Conservation (phyloP, 306 rosid genomes). For the Cucurbita ficifolia region DNA sequence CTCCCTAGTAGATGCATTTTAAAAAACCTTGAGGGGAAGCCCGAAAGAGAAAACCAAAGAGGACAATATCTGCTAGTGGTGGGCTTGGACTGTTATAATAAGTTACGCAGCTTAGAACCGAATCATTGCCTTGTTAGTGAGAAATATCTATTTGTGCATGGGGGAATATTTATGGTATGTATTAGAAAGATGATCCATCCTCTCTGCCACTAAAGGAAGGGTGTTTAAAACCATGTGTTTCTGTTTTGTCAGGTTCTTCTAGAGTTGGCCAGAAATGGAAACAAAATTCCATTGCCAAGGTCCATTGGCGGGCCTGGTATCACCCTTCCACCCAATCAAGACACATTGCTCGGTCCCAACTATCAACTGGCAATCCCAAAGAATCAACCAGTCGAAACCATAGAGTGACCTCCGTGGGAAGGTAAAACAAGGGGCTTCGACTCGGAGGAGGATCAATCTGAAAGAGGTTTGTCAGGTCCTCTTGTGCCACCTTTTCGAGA, state of each 20-base stretch:
- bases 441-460: too few relatives aligned
- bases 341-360: constrained; percentile 64
- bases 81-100: background rate
- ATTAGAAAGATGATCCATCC: background rate
- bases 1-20: too few relatives aligned
- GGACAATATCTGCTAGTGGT: too few relatives aligned
- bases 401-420: constrained; percentile 13
- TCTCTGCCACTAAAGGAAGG: background rate
- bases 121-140: background rate
- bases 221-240: background rate
- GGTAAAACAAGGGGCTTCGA: too few relatives aligned
- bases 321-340: constrained; percentile 66
- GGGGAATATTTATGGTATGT: background rate
- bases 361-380: constrained; percentile 64
- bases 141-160: background rate
- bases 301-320: constrained; percentile 51
- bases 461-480: too few relatives aligned
- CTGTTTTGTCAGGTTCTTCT: constrained; percentile 38
- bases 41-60: too few relatives aligned
- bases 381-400: constrained; percentile 46
- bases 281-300: constrained; percentile 66
- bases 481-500: too few relatives aligned
- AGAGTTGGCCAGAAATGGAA: constrained; percentile 69
- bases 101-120: background rate
- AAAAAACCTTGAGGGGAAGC: too few relatives aligned